phyloP scores from a whole-genome alignment of 1,284 basidiomycete species.

The Ceratobasidium sp. region DNA sequence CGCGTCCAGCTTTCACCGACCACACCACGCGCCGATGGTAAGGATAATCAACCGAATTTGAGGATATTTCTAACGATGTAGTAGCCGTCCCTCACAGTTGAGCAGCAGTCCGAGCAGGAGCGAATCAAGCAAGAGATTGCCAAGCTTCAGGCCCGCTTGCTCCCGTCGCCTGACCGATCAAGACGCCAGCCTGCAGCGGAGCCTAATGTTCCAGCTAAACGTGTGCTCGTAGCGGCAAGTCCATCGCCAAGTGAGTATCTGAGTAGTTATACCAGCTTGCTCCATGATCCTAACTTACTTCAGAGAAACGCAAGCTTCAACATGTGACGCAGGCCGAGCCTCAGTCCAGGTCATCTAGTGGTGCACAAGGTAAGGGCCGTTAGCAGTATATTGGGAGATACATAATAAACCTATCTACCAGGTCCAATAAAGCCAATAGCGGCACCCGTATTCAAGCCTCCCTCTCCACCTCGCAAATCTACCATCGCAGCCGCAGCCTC shows the following conservation, averaged over 20 bases:
- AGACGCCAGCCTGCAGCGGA: background rate
- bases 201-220: conserved; percentile 8
- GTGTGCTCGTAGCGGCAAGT: conserved; percentile 44
- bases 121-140: conserved; percentile 33
- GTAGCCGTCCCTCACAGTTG: conserved; percentile 3
- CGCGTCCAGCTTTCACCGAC: conserved; percentile 7
- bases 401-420: background rate
- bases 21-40: conserved; percentile 11
- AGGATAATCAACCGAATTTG: background rate
- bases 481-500: conserved; percentile 25
- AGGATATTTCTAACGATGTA: background rate
- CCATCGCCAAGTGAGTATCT: conserved; percentile 45
- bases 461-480: conserved; percentile 34
- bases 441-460: conserved; percentile 39
- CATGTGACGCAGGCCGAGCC: conserved; percentile 9
- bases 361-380: background rate
- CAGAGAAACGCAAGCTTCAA: conserved; percentile 41
- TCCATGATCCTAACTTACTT: background rate
- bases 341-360: background rate
- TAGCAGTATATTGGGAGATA: background rate
- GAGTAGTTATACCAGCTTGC: background rate
- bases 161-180: conserved; percentile 16
- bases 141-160: conserved; percentile 23
- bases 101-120: conserved; percentile 9
- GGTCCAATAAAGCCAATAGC: conserved; percentile 28